Evolutionary conservation across 495 filamentous ascomycete genomes (phyloP).

Genomic region (Lichina pygmaea): DNA sequence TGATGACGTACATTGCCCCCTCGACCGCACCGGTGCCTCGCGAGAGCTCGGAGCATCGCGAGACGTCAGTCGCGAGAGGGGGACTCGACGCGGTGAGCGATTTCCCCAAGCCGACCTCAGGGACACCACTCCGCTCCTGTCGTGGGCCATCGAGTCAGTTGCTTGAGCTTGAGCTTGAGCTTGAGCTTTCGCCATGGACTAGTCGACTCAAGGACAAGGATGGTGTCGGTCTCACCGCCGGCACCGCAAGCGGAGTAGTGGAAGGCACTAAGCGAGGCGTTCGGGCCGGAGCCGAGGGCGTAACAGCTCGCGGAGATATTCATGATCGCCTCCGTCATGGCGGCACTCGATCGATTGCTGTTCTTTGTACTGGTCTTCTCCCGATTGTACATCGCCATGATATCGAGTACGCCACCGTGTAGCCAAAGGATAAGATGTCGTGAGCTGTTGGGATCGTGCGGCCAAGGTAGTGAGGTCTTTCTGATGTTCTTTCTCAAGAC

Average conservation of each 20-base stretch:
- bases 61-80: conserved; percentile 40
- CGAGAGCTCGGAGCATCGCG: neutral
- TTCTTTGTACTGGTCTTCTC: neutral
- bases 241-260: conserved; percentile 85
- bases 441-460: no score
- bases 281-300: conserved; percentile 24
- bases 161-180: neutral
- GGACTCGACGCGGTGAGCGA: conserved; percentile 57
- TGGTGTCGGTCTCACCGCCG: conserved; percentile 25
- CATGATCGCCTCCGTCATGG: conserved; percentile 20
- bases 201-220: neutral
- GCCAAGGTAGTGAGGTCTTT: no score
- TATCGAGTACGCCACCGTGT: no score
- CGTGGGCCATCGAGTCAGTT: conserved; percentile 1
- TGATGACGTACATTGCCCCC: conserved; percentile 85
- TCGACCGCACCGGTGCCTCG: conserved; percentile 25
- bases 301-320: conserved; percentile 76
- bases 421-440: no score
- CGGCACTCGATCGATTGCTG: neutral
- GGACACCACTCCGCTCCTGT: conserved; percentile 83
- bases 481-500: no score
- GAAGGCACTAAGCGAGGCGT: conserved; percentile 39
- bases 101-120: conserved; percentile 74
- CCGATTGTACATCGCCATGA: no score
- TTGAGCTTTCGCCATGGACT: no score